phyloP scores from a whole-genome alignment of 169 alveolate genomes.

The Perkinsus chesapeaki region DNA sequence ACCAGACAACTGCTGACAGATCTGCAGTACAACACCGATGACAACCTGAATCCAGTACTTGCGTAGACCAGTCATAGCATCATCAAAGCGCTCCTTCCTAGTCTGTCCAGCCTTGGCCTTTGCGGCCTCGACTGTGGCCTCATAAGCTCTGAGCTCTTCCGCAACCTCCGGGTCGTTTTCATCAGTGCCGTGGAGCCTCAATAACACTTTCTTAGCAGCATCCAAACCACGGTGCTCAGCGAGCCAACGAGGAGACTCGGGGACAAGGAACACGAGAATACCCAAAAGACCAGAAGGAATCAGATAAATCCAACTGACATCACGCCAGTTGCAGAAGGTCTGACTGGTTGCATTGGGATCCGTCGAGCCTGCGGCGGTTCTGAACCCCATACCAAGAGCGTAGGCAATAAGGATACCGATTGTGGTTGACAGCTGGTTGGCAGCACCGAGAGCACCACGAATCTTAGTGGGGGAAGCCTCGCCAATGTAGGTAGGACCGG shows the following conservation, averaged over 20 bases:
- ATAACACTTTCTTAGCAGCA: not conserved
- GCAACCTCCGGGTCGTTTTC: not conserved
- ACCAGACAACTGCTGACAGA: not conserved
- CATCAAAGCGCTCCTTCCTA: not conserved
- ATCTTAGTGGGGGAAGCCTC: not conserved
- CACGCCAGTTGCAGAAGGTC: not conserved
- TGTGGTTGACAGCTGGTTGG: not conserved
- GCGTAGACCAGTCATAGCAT: not conserved
- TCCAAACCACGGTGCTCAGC: not conserved
- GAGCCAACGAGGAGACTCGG: not conserved
- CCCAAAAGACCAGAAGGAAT: not conserved
- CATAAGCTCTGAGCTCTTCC: not conserved
- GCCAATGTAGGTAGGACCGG: not conserved
- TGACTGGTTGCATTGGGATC: not conserved
- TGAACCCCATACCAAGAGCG: not conserved
- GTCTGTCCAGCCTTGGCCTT: not conserved
- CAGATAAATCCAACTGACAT: not conserved
- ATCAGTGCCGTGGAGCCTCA: not conserved
- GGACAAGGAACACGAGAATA: not conserved
- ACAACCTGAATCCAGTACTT: not conserved
- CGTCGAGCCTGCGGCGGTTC: not conserved
- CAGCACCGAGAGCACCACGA: not conserved
- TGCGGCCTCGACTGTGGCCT: not conserved
- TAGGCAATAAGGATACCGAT: not conserved
- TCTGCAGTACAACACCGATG: not conserved